Evolutionary conservation across 257 asterid genomes (phyloP).

Genomic region (Capsicum baccatum): DNA sequence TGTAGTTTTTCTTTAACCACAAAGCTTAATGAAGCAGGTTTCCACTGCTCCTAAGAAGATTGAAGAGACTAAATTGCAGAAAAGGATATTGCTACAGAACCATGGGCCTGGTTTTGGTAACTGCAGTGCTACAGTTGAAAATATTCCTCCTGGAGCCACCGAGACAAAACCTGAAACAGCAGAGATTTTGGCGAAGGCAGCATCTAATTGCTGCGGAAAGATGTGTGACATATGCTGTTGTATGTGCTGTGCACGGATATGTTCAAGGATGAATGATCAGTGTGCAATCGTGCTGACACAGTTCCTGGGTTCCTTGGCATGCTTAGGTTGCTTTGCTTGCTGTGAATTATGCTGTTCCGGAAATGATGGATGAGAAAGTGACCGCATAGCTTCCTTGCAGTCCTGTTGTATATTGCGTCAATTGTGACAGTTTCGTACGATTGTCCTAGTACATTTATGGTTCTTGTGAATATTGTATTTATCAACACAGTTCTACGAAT

Average conservation of each 20-base stretch:
- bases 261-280: slow-evolving; percentile 76
- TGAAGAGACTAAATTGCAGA: slow-evolving; percentile 57
- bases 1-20: background rate
- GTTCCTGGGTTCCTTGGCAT: slow-evolving; percentile 72
- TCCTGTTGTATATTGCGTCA: background rate
- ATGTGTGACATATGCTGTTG: slow-evolving; percentile 71
- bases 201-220: slow-evolving; percentile 77
- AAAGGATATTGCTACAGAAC: slow-evolving; percentile 36
- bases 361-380: slow-evolving; percentile 44
- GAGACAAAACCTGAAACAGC: slow-evolving; percentile 55
- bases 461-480: slow-evolving; percentile 28
- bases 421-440: background rate
- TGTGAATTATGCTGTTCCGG: slow-evolving; percentile 65
- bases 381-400: background rate
- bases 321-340: slow-evolving; percentile 75
- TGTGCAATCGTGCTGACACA: slow-evolving; percentile 70
- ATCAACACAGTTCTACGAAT: background rate
- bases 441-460: background rate
- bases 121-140: slow-evolving; percentile 68
- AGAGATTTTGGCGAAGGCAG: slow-evolving; percentile 63
- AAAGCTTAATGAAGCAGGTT: slow-evolving; percentile 38
- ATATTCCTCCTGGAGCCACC: slow-evolving; percentile 58
- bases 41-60: slow-evolving; percentile 44
- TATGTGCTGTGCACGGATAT: slow-evolving; percentile 71
- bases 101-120: slow-evolving; percentile 78